Conservation (phyloP, 371 early-diverging fungal species). For the Dichotomocladium elegans region DNA sequence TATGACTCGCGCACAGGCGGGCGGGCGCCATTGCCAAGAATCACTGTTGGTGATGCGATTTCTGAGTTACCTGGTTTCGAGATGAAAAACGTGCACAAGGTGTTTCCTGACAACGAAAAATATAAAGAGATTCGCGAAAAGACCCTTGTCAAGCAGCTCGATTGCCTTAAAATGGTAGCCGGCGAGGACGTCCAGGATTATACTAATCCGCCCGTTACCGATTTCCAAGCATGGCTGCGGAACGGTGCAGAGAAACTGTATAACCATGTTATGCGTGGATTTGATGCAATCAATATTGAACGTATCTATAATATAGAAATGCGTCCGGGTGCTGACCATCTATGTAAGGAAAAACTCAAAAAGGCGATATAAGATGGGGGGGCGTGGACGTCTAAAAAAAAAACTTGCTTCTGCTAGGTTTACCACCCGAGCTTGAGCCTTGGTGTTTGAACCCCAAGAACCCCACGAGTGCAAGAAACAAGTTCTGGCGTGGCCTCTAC, state of each 20-base stretch:
- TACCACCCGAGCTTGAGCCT: slow-evolving; percentile 48
- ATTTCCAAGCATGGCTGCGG: slow-evolving; percentile 47
- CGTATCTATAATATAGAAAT: slow-evolving; percentile 42
- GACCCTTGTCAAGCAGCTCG: slow-evolving; percentile 1
- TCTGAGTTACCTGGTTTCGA: slow-evolving; percentile 63
- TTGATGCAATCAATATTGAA: slow-evolving; percentile 38
- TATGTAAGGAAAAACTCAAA: slow-evolving; percentile 24
- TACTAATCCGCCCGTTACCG: slow-evolving; percentile 30
- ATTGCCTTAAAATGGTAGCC: slow-evolving; percentile 13
- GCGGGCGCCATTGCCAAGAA: slow-evolving; percentile 46
- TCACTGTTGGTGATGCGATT: slow-evolving; percentile 56
- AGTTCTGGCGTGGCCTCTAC: slow-evolving; percentile 52
- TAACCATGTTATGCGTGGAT: slow-evolving; percentile 46
- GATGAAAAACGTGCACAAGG: slow-evolving; percentile 38
- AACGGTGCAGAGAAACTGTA: slow-evolving; percentile 16
- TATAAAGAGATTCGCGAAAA: background rate
- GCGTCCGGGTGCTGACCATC: slow-evolving; percentile 49
- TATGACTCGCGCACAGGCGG: slow-evolving; percentile 30
- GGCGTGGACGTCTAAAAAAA: background rate
- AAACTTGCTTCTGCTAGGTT: slow-evolving; percentile 9
- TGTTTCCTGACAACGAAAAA: slow-evolving; percentile 16
- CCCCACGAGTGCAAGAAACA: slow-evolving; percentile 46
- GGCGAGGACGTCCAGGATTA: slow-evolving; percentile 32
- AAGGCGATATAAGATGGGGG: too few relatives aligned
- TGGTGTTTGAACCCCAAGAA: slow-evolving; percentile 45